Evolutionary conservation across 2,329 filamentous ascomycete genomes (phyloP).

Genomic region (Aspergillus costaricaensis): DNA sequence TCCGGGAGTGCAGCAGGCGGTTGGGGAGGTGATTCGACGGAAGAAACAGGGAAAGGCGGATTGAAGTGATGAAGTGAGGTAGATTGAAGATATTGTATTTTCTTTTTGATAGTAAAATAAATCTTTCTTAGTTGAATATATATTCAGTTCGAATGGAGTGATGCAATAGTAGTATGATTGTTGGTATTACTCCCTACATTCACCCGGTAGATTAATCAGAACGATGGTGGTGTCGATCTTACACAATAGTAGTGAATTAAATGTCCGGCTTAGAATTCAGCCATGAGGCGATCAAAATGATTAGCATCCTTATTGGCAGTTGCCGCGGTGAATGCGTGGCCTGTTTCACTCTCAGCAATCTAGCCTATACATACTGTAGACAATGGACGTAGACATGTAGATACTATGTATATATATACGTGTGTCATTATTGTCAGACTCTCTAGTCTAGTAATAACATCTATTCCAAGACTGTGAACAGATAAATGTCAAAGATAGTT

Average conservation of each 20-base stretch:
- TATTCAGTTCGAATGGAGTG: neutral
- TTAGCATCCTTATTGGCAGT: neutral
- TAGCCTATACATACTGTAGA: too few species aligned
- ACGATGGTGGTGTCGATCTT: too few species aligned
- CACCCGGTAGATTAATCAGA: neutral
- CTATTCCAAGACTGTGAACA: too few species aligned
- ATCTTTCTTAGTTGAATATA: neutral
- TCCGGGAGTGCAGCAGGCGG: slow-evolving; percentile 77
- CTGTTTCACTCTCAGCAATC: too few species aligned
- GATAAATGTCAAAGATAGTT: too few species aligned
- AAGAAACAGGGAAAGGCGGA: slow-evolving; percentile 47
- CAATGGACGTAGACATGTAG: too few species aligned
- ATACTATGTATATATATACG: too few species aligned
- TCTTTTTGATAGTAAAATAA: too few species aligned
- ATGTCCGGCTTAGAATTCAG: neutral
- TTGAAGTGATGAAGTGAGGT: slow-evolving; percentile 15
- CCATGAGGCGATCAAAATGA: neutral
- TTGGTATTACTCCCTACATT: neutral
- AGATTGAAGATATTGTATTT: neutral
- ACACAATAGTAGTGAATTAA: too few species aligned
- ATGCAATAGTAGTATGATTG: neutral
- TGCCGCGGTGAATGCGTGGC: too few species aligned
- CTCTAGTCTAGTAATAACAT: too few species aligned
- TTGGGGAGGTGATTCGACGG: slow-evolving; percentile 67
- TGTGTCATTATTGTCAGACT: too few species aligned